Base-by-base conservation (phyloP, 495 filamentous ascomycete genomes). In the Penicillium canariense region DNA sequence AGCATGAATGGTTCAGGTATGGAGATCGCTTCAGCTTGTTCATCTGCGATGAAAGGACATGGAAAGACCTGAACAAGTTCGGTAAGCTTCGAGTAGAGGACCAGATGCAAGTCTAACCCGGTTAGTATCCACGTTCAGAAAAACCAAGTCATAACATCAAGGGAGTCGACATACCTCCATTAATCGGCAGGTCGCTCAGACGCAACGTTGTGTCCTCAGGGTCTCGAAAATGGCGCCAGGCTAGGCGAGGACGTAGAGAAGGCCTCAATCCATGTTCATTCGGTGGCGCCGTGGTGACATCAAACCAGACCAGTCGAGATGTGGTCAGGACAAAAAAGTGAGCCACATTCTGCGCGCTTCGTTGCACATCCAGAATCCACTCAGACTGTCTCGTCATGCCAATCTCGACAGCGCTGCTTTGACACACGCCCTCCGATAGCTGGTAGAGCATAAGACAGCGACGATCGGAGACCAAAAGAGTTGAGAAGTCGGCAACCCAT, bases 311-410 rank as follows among this genome's bases (percentile, higher is more conserved):
- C 6, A 81, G 58, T 20, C 72, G 67, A 20, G 60, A 63, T 5
- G 74, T 81, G 7, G 83, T 87, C 38, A 84, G 66, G 25, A 87
- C 63, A 57, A 81, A 86, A 11, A 83, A 64, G 22, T 84, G 77
- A 7, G 75, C 76, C 4, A 56, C 47, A 43, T 79, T 68, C n/a
- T 68, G 61, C 17, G 69, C 57, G 45, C 77, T 82, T 46, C 72
- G 63, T 30, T 75, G 74, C 14, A 83, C 48, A 46, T 79, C 78
- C 20, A 87, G 56, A n/a, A 87, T 80, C 70, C 77, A 80, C 58
- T 81, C 77, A 2, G 68, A 71, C 36, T 65, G 62, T 35, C 59
- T 67, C 25, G 58, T 51, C 47, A 75, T 55, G 18, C 63, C 60
- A n/a, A 80, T 53, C 22, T 76, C 67, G 32, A 79, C 68, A 1